Evolutionary conservation across 2,329 filamentous ascomycete species (phyloP), one percentile per base, ranked within the genome.

Genomic region (Teratosphaeriaceae sp.): DNA sequence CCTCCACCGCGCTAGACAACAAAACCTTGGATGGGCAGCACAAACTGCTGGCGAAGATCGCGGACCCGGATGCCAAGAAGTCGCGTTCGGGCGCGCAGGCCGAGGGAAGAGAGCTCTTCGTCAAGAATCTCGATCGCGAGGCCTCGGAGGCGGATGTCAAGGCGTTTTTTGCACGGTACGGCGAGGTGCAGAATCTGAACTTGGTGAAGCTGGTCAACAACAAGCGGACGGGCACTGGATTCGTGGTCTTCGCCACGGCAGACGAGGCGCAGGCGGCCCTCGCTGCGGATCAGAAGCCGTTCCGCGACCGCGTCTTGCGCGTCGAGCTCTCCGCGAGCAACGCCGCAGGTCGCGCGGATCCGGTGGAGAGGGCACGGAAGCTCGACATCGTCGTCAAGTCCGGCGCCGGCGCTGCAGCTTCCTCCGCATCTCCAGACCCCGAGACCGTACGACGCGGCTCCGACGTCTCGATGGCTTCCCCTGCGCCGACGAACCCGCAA

Each of bases 31-130:
- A 83, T 19, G 79, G 79, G 20, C 76, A 78, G 21, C 81, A 82
- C 53, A 80, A 76, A 52, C 73, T 98, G 1, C 66, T 82, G 30
- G 85, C 80, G 7, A 88, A 88, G 65, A 86, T 94, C 52, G 97
- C 92, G 0, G 80, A 97, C 56, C 92, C 92, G 0, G 67, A 70
- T 7, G 76, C 77, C 22, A 90, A 86, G 64, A 88, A 94, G 63
- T 73, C 78, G 31, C 84, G 92, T 18, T 78, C 83, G 45, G 88
- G 88, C 18, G 81, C 89, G 8, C 76, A 85, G 38, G 80, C 85
- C n/a, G 90, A 97, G 62, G 87, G 86, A 3, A 80, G 92, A 24
- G 90, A 97, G 65, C 66, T 97, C 8, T 85, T 88, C 56, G 72
- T 96, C 40, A 81, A 88, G 40, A 95, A 97, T 65, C 73, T 97